Evolutionary conservation across 1,139 yeast species (phyloP), one percentile per base, ranked within the genome.

Genomic region (Nakaseomyces sp.): DNA sequence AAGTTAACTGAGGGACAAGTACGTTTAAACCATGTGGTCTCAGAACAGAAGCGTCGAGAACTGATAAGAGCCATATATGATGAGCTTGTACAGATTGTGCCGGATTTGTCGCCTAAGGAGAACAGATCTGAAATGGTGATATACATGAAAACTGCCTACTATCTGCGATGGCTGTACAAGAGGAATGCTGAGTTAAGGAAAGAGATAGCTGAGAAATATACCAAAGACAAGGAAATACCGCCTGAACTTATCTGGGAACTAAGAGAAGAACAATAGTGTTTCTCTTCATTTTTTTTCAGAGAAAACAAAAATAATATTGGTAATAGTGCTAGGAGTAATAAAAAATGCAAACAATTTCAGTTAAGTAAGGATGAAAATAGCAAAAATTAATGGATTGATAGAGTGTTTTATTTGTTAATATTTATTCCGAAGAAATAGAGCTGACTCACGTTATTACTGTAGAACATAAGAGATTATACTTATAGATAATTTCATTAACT

Each of bases 21-120:
- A 46, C 66, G 69, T 40, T 49, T 56, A n/a, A 69, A 69, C 44
- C 74, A 70, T 48, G 69, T 69, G 3, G 53, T 57, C 31, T 68
- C 72, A 5, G 74, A 70, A 45, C 67, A 66, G 44, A 63, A 65
- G 44, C 56, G 74, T 43, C 54, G 74, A 43, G 69, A 65, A 29
- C 63, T 64, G 41, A 65, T 69, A 5, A 51, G 73, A 35, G 56
- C 63, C 1, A 64, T 68, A 2, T 70, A 67, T 45, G 73, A 69
- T 46, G 59, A 58, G 39, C 47, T 70, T 29, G 72, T 69, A 1
- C 56, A 60, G 4, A 47, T 65, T 7, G 70, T 70, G 4, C 73
- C 74, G 2, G 65, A 58, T 33, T 47, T 70, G 26, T 49, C 56
- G 4, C 53, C 54, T 8, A 51, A 54, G 1, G 72, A 69, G 42